Evolutionary conservation across 768 basidiomycete genomes (phyloP), one percentile per base, ranked within the genome.

Genomic region (Collybia sordida): DNA sequence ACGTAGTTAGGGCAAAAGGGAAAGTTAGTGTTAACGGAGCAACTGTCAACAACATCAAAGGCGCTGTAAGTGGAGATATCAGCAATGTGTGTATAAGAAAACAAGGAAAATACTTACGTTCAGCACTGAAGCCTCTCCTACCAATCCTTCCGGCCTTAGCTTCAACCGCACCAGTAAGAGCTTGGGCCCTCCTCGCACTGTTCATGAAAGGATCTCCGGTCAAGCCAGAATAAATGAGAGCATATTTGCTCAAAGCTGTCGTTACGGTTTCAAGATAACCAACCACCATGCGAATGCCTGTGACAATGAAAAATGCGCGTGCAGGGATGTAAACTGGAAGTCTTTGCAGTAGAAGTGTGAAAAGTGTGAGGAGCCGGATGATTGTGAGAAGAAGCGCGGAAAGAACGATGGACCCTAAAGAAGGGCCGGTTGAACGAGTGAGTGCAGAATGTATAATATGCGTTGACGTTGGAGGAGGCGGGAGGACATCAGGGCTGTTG

Each of bases 1-100:
- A 97, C 4, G 92, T 89, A 31, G 80, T 70, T 23, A 95, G 72
- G 12, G 91, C 85, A 54, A 91, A 89, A 4, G 92, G 88, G 54
- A 94, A 78, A 0, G 90, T 89, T 52, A 93, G 72, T 0, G 86
- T 88, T 43, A 91, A 72, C 15, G 93, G 88, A 11, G 89, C 81
- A 23, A 88, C 78, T 14, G 85, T 88, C 55, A 95, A 75, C 55
- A 94, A 69, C 0, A 87, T 80, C 56, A 93, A 76, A 62, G 83
- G 78, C 21, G 81, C 80, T 86, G 41, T 17, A 52, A 43, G 27
- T 19, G 45, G 53, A 46, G 14, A 21, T 14, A 3, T 45, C 8
- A 38, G 31, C 25, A 31, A 31, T 11, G 11, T 31, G 14, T 31
- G 11, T 6, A 6, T 7, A 27, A 22, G 15, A 35, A 51, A 8